A percentile compares a stretch with the other conserved stretches of the same genome.
Evolutionary conservation across 805 yeast genomes (phyloP).

Genomic region (Wickerhamiella slavikovae): DNA sequence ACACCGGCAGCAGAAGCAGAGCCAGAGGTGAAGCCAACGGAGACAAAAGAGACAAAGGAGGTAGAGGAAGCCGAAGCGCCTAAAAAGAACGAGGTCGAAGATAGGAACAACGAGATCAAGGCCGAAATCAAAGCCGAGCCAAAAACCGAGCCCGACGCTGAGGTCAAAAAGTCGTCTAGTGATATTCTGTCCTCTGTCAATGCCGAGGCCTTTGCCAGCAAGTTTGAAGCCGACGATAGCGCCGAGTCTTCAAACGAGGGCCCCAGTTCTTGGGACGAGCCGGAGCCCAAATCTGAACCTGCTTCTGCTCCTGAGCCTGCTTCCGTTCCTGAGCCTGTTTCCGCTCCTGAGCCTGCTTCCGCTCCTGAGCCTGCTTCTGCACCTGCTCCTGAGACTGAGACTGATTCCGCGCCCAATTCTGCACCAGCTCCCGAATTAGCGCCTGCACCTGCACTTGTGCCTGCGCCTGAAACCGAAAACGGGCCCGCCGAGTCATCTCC

Average conservation of each 20-base stretch:
- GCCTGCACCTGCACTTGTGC: not conserved
- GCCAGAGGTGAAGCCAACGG: slow-evolving; percentile 9
- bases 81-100: slow-evolving; percentile 17
- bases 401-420: not conserved
- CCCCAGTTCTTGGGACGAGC: slow-evolving; percentile 19
- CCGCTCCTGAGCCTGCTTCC: not conserved
- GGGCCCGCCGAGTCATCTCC: not conserved
- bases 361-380: not conserved
- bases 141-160: slow-evolving; percentile 10
- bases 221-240: slow-evolving; percentile 24
- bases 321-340: not conserved
- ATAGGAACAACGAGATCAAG: slow-evolving; percentile 18
- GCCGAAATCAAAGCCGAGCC: slow-evolving; percentile 17
- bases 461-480: not conserved
- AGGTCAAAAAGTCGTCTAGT: slow-evolving; percentile 26
- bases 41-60: not conserved
- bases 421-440: not conserved
- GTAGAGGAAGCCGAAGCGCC: slow-evolving; percentile 11
- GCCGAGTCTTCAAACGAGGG: slow-evolving; percentile 3
- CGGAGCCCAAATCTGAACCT: slow-evolving; percentile 8
- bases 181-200: slow-evolving; percentile 27
- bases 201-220: slow-evolving; percentile 27
- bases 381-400: not conserved
- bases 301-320: slow-evolving; percentile 1
- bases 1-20: slow-evolving; percentile 3